Evolutionary conservation across 106 monocot species (phyloP), one percentile per base, ranked within the genome.

Genomic region (Posidonia australis): DNA sequence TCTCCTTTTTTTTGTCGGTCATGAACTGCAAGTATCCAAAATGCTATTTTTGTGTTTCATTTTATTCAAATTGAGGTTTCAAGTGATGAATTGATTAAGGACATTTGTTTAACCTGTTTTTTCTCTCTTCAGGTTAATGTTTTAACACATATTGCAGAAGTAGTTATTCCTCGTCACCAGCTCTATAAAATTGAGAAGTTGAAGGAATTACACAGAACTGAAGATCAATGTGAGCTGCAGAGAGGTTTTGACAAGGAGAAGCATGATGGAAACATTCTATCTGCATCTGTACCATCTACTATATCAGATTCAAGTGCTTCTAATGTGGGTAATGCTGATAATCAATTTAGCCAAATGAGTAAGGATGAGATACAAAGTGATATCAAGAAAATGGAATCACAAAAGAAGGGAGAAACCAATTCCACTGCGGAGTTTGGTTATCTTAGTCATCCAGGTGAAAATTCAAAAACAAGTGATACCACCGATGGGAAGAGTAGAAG

Each of bases 131-230:
- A 72, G 86, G 86, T 91, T 43, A 91, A 91, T 72, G 74, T 91
- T 5, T 73, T 91, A 52, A 91, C 81, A 27, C 90, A 90, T 63
- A 86, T 74, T 26, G 54, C 90, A n/a, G 79, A 78, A 60, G 77
- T 81, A 20, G 53, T 46, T 17, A 46, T 74, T 46, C 14, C 10
- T 12, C 9, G 44, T 17, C 0, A 32, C 30, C 67, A 79, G 29
- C 62, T 77, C 45, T 9, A 27, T 42, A 60, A 79, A 63, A 79
- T 91, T 48, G 51, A 79, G 54, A 46, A 59, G n/a, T 19, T 83
- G 71, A 91, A 78, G 76, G 77, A 63, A 56, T 66, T 53, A 63
- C 76, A 81, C 21, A 68, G 26, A 54, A 36, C 69, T 31, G 80
- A 91, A 74, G 83, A 86, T 81, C 44, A 58, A 25, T 36, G 16